Evolutionary conservation across 176 grass and related monocot genomes (phyloP).

Genomic region (Avena eriantha): DNA sequence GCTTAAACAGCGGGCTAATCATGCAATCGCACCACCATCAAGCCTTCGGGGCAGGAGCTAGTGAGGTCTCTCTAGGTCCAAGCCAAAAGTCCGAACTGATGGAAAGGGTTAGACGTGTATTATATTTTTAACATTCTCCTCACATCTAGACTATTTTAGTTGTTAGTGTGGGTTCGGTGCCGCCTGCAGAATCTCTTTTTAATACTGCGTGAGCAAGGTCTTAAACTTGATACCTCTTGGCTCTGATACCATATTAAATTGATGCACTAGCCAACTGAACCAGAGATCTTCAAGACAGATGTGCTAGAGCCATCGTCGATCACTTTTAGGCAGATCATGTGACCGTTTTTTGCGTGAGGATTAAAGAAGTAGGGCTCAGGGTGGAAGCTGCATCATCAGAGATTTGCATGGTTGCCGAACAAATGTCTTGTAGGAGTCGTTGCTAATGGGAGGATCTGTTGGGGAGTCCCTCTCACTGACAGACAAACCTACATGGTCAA

Average conservation of each 20-base stretch:
- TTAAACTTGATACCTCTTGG: too few species aligned
- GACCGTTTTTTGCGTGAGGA: constrained; percentile 5
- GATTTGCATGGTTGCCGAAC: constrained; percentile 9
- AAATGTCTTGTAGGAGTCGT: constrained; percentile 33
- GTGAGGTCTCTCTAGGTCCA: constrained; percentile 38
- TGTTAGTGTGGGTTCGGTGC: too few species aligned
- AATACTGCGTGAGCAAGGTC: too few species aligned
- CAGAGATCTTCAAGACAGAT: too few species aligned
- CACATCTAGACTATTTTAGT: too few species aligned
- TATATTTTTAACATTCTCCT: too few species aligned
- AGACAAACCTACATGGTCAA: constrained; percentile 25
- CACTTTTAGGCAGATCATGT: constrained; percentile 46
- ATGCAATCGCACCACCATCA: not conserved
- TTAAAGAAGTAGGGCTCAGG: not conserved
- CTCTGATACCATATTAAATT: too few species aligned
- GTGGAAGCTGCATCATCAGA: not conserved
- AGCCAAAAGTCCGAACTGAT: too few species aligned
- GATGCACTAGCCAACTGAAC: too few species aligned
- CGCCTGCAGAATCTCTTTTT: too few species aligned
- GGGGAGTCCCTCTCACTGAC: constrained; percentile 38
- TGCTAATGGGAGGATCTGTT: constrained; percentile 56
- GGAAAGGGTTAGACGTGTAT: too few species aligned
- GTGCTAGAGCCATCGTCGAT: constrained; percentile 37
- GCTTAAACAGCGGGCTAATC: constrained; percentile 38
- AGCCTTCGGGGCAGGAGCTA: constrained; percentile 19